phyloP scores from a whole-genome alignment of 148 eudicot species.

The Camellia lanceoleosa region DNA sequence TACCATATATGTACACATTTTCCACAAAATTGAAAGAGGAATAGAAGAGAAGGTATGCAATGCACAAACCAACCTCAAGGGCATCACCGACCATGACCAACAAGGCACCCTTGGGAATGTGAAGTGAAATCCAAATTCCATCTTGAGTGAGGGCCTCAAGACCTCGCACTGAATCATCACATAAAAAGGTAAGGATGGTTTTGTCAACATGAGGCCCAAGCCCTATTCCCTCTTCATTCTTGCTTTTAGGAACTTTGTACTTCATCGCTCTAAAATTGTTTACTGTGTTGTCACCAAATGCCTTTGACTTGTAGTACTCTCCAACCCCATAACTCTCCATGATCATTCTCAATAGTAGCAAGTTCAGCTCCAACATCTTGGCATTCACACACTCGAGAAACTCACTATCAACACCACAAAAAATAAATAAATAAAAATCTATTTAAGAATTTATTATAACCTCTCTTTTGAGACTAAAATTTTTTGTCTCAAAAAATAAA shows the following conservation, averaged over 20 bases:
- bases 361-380: neutral
- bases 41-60: too few relatives aligned
- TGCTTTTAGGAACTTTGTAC: neutral
- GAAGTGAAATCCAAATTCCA: neutral
- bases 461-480: neutral
- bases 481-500: neutral
- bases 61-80: too few relatives aligned
- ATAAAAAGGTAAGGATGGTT: neutral
- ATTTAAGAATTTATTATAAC: neutral
- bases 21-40: too few relatives aligned
- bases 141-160: conserved; percentile 6
- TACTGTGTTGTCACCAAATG: neutral
- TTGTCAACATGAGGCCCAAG: neutral
- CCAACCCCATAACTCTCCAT: neutral
- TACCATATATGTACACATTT: too few relatives aligned
- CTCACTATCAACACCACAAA: neutral
- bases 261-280: neutral
- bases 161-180: neutral
- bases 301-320: neutral
- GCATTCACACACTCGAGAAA: neutral
- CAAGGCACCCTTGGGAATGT: neutral
- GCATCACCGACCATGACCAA: neutral
- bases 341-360: neutral
- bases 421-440: neutral
- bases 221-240: neutral